Evolutionary conservation across 2,329 filamentous ascomycete species (phyloP), one percentile per base, ranked within the genome.

Genomic region (Trematosphaeria pertusa): DNA sequence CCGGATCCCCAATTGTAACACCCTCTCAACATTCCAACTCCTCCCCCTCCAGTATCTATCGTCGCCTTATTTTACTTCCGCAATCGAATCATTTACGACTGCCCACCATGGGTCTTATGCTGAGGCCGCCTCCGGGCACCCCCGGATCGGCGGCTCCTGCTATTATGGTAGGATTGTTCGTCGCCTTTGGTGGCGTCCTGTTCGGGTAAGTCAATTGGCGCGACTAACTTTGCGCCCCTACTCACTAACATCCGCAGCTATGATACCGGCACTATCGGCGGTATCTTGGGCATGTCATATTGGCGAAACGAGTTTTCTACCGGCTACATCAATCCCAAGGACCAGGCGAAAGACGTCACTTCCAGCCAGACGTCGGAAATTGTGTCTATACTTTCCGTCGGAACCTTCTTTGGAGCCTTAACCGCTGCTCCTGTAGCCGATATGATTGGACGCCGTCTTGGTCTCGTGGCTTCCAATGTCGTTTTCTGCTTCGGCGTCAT

Each of bases 361-460:
- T 61, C 70, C n/a, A 40, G 41, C 3, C 80, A 93, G 69, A 84
- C 84, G 19, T 87, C 89, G 19, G 76, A 87, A 53, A 87, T 92
- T 46, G 89, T 94, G 39, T 88, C 89, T 12, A 93, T 95, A 54
- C 80, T 96, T 26, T 94, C 89, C 50, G 88, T 86, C 28, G 90
- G 90, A 38, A 94, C 89, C 19, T 86, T 89, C 59, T 75, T 90
- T 45, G 91, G 90, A 43, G 81, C 90, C 24, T 77, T 94, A 19
- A 72, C 86, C 11, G 83, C 88, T 26, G 88, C 88, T 5, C 88
- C 65, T 14, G 45, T 59, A 5, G 89, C 85, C 37, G 91, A 95
- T 68, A 72, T 77, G 31, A 72, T 88, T 38, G 89, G 89, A 47
- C 86, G 88, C 61, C 85, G 89, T 40, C 76, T 83, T 46, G 89